Base-by-base conservation (phyloP, 345 rosid species). In the Laguncularia racemosa region DNA sequence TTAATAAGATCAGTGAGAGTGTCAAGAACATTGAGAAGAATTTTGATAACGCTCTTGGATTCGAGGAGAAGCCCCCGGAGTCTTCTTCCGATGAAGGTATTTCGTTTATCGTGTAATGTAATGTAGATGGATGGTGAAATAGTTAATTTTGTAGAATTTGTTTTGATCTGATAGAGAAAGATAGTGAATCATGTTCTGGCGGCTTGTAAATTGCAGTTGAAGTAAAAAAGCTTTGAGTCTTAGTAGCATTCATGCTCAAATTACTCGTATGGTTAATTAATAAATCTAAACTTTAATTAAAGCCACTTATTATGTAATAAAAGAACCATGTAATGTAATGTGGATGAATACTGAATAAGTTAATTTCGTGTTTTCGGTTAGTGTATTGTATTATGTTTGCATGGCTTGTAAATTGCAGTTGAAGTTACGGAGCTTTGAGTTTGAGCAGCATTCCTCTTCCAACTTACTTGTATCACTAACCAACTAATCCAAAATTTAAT, bases 21-120 rank as follows among this genome's bases (percentile, higher is more conserved):
- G 97, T 95, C 63, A 95, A 95, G 84, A 95, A 90, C 72, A 90
- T 95, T 0, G 99, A 95, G 70, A 95, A 95, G 88, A 90, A 88
- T 76, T 95, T 95, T 12, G 99, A 95, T 69, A 88, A 38, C 47
- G 99, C 99, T 58, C 96, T 90, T 47, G 97, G 99, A 12, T 81
- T 82, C 44, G 99, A 95, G 54, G 96, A 95, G 60, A 88, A 95
- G 61, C 45, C 40, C 1, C 7, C 86, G 2, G 89, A 84, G 54
- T 70, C 82, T 59, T 46, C 40, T 7, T 33, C 67, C 72, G 65
- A 58, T 44, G 91, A 88, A 88, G 99, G 99, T 85, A 53, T 56
- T 16, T 59, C 7, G 48, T 33, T 1, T 53, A 55, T 20, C 26
- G 45, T 66, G 56, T 6, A 20, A 18, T 52, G 16, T 14, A 38